phyloP scores from a whole-genome alignment of 2,329 filamentous ascomycete species.

The Stemphylium vesicarium region DNA sequence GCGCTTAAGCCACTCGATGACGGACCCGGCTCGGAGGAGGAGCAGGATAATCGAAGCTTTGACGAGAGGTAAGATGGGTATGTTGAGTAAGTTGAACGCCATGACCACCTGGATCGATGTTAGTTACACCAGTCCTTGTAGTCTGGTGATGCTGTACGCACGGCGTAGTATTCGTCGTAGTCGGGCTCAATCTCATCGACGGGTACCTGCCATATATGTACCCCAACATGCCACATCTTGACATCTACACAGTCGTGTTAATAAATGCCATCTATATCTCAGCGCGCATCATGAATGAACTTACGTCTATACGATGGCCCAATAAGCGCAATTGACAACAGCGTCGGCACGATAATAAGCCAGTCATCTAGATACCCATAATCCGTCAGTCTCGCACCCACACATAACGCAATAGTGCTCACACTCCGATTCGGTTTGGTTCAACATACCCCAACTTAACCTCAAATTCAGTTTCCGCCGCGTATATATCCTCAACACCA shows the following conservation, averaged over 20 bases:
- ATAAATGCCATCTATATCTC: neutral
- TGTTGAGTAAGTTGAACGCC: slow-evolving; percentile 50
- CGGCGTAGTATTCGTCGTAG: slow-evolving; percentile 46
- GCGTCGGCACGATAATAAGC: slow-evolving; percentile 44
- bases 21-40: slow-evolving; percentile 47
- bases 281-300: slow-evolving; percentile 14
- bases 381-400: slow-evolving; percentile 21
- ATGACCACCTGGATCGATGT: slow-evolving; percentile 34
- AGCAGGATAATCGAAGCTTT: slow-evolving; percentile 51
- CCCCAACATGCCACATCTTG: slow-evolving; percentile 48
- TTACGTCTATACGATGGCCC: slow-evolving; percentile 46
- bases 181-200: slow-evolving; percentile 45
- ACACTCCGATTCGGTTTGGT: neutral
- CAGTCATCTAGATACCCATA: slow-evolving; percentile 43
- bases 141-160: slow-evolving; percentile 17
- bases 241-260: slow-evolving; percentile 32
- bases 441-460: slow-evolving; percentile 45
- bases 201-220: slow-evolving; percentile 47
- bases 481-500: slow-evolving; percentile 46
- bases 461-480: slow-evolving; percentile 46
- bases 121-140: too few species aligned
- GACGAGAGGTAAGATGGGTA: slow-evolving; percentile 50
- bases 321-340: slow-evolving; percentile 47
- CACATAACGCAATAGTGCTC: neutral
- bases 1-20: slow-evolving; percentile 48